Evolutionary conservation across 306 rosid species (phyloP).

Genomic region (Adenanthera pavonina): DNA sequence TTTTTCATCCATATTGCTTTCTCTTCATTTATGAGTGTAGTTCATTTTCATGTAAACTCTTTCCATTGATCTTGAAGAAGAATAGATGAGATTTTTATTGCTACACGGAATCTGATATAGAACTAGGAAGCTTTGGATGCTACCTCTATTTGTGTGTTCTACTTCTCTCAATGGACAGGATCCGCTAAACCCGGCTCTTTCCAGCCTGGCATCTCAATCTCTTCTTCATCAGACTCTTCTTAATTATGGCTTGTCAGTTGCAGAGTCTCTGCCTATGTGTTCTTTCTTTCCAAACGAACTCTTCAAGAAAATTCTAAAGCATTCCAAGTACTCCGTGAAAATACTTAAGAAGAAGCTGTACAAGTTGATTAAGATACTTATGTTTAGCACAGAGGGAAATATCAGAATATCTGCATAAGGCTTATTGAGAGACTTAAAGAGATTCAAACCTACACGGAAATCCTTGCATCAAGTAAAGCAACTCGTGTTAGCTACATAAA

Average conservation of each 20-base stretch:
- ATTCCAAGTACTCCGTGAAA: not conserved
- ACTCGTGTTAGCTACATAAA: not conserved
- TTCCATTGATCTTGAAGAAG: not conserved
- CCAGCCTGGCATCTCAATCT: slow-evolving; percentile 49
- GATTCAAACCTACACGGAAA: not conserved
- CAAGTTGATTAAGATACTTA: not conserved
- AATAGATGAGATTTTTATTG: slow-evolving; percentile 39
- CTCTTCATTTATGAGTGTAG: slow-evolving; percentile 53
- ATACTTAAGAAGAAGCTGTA: not conserved
- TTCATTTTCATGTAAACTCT: slow-evolving; percentile 18
- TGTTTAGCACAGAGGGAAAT: not conserved
- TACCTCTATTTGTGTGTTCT: slow-evolving; percentile 38
- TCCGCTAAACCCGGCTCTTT: not conserved
- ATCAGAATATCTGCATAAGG: not conserved
- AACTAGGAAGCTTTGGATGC: slow-evolving; percentile 9
- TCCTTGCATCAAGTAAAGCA: not conserved
- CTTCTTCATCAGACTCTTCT: slow-evolving; percentile 47
- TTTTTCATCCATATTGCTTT: slow-evolving; percentile 38
- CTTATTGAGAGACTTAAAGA: not conserved
- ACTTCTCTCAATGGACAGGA: not conserved
- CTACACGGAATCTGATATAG: slow-evolving; percentile 27
- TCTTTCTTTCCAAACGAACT: slow-evolving; percentile 43
- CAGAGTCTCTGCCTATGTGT: slow-evolving; percentile 40
- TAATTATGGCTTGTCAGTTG: slow-evolving; percentile 51
- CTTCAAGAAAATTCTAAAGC: not conserved